Evolutionary conservation across 2,329 filamentous ascomycete genomes (phyloP).

Genomic region (Pseudonectria buxi): DNA sequence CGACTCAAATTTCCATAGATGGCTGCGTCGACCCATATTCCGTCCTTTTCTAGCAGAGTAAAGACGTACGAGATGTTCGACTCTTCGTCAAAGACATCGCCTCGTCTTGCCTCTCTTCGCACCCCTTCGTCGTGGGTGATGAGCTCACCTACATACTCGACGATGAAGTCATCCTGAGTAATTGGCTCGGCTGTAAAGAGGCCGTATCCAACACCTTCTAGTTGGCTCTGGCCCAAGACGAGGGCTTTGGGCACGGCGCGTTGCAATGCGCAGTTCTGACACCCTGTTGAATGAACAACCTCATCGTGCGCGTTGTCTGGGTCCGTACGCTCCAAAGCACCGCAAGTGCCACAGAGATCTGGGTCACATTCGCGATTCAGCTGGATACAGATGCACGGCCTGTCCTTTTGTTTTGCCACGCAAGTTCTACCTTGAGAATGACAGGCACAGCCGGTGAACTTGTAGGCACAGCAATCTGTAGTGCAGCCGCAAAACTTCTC

Average conservation of each 20-base stretch:
- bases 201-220: constrained; percentile 65
- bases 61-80: constrained; percentile 60
- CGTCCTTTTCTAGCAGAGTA: constrained; percentile 52
- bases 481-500: constrained; percentile 66
- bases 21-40: constrained; percentile 66
- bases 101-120: constrained; percentile 55
- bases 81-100: constrained; percentile 53
- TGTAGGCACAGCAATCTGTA: constrained; percentile 50
- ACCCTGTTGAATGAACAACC: constrained; percentile 49
- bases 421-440: constrained; percentile 54
- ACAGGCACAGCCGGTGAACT: constrained; percentile 63
- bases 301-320: constrained; percentile 59
- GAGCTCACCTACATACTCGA: constrained; percentile 75
- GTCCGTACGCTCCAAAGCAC: constrained; percentile 61
- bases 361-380: constrained; percentile 77
- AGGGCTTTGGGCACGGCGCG: constrained; percentile 59
- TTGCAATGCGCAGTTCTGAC: constrained; percentile 68
- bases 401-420: constrained; percentile 46
- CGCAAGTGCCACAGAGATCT: constrained; percentile 65
- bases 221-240: constrained; percentile 61
- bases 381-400: constrained; percentile 62
- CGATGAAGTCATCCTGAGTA: constrained; percentile 62
- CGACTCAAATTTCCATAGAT: constrained; percentile 73
- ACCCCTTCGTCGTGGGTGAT: constrained; percentile 65
- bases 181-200: constrained; percentile 66